phyloP scores from a whole-genome alignment of 23 red algal species.

The Chondrus crispus region DNA sequence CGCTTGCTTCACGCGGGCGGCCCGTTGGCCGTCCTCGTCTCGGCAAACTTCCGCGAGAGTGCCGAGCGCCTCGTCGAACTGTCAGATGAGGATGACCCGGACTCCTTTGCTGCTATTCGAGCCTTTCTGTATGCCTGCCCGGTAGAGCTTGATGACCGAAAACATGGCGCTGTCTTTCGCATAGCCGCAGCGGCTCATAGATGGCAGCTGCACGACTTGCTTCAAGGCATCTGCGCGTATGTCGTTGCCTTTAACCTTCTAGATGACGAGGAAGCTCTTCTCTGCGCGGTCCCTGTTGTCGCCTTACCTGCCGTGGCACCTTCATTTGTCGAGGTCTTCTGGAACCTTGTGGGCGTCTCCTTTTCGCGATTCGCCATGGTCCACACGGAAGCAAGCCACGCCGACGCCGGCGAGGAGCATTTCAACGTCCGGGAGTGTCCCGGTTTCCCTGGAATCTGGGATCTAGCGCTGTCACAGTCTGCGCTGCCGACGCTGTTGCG shows the following conservation, averaged over 20 bases:
- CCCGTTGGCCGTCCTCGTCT: neutral
- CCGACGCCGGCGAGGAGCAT: neutral
- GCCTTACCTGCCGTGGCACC: neutral
- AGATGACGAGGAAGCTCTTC: neutral
- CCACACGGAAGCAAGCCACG: neutral
- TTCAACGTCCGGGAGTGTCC: neutral
- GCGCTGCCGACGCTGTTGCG: neutral
- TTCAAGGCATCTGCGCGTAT: neutral
- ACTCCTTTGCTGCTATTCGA: neutral
- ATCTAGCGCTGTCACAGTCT: neutral
- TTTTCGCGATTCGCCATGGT: neutral
- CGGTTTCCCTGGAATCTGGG: neutral
- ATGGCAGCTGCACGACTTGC: neutral
- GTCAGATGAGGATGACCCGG: neutral
- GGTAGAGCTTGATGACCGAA: neutral
- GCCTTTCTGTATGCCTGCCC: neutral
- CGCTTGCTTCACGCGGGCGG: neutral
- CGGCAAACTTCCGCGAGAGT: neutral
- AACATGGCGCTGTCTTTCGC: neutral
- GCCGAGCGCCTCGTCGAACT: neutral
- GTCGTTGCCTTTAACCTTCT: neutral
- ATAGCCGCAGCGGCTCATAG: neutral
- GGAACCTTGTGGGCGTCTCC: neutral
- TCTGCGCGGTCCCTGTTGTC: neutral
- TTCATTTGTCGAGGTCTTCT: neutral